Evolutionary conservation across 2,329 filamentous ascomycete genomes (phyloP), one percentile per base, ranked within the genome.

Genomic region (Didymella pinodella): DNA sequence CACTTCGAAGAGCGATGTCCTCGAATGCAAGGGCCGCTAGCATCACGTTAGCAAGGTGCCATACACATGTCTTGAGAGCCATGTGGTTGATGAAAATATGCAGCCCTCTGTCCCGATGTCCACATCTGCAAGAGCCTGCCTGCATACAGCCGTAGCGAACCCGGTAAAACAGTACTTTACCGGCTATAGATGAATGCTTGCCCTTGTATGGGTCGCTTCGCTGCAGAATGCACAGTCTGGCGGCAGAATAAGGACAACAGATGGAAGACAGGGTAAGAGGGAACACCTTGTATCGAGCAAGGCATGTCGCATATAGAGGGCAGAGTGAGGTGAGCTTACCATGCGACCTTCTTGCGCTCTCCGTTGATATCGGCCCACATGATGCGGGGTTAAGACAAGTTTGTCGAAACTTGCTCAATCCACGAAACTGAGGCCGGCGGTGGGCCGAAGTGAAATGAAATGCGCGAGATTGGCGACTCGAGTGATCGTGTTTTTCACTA

Each of bases 1-100:
- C 89, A 92, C 80, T 90, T 90, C 51, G 89, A 90, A 29, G 89
- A 91, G 68, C 89, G 87, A 76, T 92, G 89, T 56, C 89, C 89
- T 70, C 89, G 87, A 67, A 91, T 91, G 74, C 89, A 91, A 71
- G 89, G 88, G 81, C 86, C 86, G 77, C 89, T 91, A 67, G 46
- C 55, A 47, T 25, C 38, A 32, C 2, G 58, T 70, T 48, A 73
- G 66, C 54, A 45, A 36, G n/a, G 28, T 34, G 10, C 25, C 20
- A 12, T 44, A n/a, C 6, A 31, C 11, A 32, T 40, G 22, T 26
- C 8, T 18, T 16, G 11, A 14, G 1, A 40, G 20, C 20, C 18
- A 7, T 41, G 38, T 41, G 38, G 12, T 20, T 41, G 38, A 41
- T 41, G 38, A 20, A 20, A 20, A 18, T 4, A 22, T 25, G 38